phyloP scores from a whole-genome alignment of 768 basidiomycete genomes.

The Leucogyrophana mollusca region DNA sequence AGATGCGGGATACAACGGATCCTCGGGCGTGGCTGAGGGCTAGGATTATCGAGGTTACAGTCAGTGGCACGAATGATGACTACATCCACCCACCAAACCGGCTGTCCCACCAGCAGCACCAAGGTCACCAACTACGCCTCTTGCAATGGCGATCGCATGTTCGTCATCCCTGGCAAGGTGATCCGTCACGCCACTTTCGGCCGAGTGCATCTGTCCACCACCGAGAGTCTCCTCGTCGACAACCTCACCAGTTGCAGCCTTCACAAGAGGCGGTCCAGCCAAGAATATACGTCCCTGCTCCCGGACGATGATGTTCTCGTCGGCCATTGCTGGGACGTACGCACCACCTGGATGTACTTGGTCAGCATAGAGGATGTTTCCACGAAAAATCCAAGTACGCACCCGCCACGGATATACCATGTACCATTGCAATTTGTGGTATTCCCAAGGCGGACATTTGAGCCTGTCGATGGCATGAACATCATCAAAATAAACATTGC shows the following conservation, averaged over 20 bases:
- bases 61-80: constrained; percentile 6
- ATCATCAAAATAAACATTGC: constrained; percentile 7
- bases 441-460: constrained; percentile 92
- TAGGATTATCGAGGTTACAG: constrained; percentile 20
- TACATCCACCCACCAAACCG: constrained; percentile 42
- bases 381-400: constrained; percentile 7
- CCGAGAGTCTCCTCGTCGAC: constrained; percentile 93
- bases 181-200: constrained; percentile 88
- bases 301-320: constrained; percentile 87
- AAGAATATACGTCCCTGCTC: constrained; percentile 94
- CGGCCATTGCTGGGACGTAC: constrained; percentile 95
- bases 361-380: not conserved
- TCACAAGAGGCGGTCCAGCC: constrained; percentile 92
- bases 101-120: constrained; percentile 58
- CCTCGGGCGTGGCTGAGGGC: constrained; percentile 62
- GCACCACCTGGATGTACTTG: constrained; percentile 61
- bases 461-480: constrained; percentile 46
- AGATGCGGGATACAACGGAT: constrained; percentile 73
- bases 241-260: constrained; percentile 90
- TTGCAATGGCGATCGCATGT: constrained; percentile 78
- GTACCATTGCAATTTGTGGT: constrained; percentile 90
- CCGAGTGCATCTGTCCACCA: constrained; percentile 88
- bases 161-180: constrained; percentile 84
- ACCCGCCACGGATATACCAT: constrained; percentile 93
- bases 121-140: constrained; percentile 75